Percentiles rank a stretch among this genome's conserved stretches.
These are phyloP conservation scores for Apiotrichum sp. DNA, from an alignment of 1,284 basidiomycete genomes.

Conservation along the genomic window DNA sequence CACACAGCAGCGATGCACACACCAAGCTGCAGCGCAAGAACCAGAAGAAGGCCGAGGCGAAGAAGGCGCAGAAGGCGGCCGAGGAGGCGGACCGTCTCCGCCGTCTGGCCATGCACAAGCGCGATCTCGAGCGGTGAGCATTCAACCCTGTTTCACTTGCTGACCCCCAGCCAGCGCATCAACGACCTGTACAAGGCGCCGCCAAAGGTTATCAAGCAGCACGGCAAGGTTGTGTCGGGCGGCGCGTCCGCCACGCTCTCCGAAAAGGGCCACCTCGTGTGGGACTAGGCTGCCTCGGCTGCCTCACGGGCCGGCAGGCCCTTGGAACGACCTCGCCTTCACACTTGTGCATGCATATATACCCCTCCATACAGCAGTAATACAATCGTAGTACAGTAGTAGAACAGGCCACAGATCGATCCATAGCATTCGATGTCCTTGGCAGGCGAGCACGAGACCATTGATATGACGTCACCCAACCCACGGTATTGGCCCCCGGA, in stretches of 20 bases:
- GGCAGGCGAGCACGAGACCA: no score
- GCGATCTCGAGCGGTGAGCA: conserved; percentile 36
- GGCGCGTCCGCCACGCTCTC: conserved; percentile 24
- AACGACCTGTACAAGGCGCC: conserved; percentile 35
- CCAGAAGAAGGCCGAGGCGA: conserved; percentile 40
- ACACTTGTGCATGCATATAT: no score
- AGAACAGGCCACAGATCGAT: no score
- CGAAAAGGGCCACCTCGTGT: conserved; percentile 36
- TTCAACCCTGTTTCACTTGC: not conserved
- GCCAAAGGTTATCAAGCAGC: conserved; percentile 23
- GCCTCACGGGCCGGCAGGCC: no score
- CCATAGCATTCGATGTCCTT: no score
- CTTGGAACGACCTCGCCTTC: no score
- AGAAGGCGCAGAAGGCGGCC: conserved; percentile 33
- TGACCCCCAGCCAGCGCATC: conserved; percentile 17
- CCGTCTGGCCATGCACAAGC: conserved; percentile 35
- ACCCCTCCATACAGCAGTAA: no score
- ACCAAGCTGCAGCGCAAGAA: conserved; percentile 42
- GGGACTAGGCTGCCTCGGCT: conserved; percentile 26
- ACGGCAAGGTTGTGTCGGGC: conserved; percentile 17
- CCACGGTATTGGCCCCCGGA: no score
- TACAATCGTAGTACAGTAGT: no score
- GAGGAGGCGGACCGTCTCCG: conserved; percentile 38
- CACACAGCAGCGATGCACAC: conserved; percentile 1
- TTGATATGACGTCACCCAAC: no score